These are phyloP conservation scores for Yarrowia deformans DNA, from an alignment of 805 yeast species.

Conservation along the genomic window DNA sequence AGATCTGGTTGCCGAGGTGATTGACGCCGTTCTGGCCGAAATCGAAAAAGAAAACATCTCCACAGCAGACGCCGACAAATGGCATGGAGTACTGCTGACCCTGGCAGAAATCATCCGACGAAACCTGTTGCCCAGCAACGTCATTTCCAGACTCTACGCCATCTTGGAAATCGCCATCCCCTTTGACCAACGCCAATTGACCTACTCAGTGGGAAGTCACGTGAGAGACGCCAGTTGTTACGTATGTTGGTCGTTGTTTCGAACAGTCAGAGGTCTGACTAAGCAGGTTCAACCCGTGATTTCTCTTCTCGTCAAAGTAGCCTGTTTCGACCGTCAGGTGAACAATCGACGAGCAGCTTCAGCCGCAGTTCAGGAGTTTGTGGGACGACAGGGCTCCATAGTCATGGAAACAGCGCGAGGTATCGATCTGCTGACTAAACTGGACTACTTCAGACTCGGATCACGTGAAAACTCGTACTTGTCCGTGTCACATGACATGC, in stretches of 20 bases:
- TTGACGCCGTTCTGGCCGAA: constrained; percentile 48
- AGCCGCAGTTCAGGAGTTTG: constrained; percentile 84
- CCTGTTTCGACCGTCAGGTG: constrained; percentile 76
- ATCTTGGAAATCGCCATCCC: constrained; percentile 59
- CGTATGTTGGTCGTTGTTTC: constrained; percentile 77
- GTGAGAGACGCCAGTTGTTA: constrained; percentile 87
- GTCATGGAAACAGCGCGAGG: constrained; percentile 49
- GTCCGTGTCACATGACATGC: constrained; percentile 49
- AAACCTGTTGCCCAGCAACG: constrained; percentile 41
- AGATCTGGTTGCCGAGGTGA: constrained; percentile 48
- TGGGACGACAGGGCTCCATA: constrained; percentile 72
- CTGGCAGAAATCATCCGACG: constrained; percentile 59
- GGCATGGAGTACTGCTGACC: constrained; percentile 66
- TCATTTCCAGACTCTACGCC: constrained; percentile 39
- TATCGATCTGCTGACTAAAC: constrained; percentile 60
- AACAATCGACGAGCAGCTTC: constrained; percentile 80
- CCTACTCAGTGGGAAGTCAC: constrained; percentile 66
- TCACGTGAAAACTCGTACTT: constrained; percentile 54
- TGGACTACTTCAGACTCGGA: constrained; percentile 62
- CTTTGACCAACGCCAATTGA: constrained; percentile 63
- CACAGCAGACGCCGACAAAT: constrained; percentile 48
- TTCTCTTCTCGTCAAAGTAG: constrained; percentile 57
- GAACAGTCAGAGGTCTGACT: constrained; percentile 50
- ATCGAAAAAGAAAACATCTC: constrained; percentile 43
- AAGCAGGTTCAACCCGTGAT: constrained; percentile 44